phyloP scores from a whole-genome alignment of 2,329 filamentous ascomycete genomes.

The Xylariomycetidae sp. region DNA sequence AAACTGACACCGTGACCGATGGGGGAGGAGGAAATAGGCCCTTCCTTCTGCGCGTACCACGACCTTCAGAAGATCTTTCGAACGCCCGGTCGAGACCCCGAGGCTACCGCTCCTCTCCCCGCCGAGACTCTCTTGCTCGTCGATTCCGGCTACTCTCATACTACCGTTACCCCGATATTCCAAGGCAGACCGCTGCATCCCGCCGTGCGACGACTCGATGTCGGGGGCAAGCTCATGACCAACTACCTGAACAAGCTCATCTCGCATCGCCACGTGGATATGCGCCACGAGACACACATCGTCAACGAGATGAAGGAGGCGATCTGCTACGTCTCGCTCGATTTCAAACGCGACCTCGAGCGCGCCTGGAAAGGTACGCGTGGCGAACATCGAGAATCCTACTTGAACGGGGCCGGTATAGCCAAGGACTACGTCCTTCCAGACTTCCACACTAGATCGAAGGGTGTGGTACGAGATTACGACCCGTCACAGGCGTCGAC shows the following conservation, averaged over 20 bases:
- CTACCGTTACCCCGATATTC: constrained; percentile 82
- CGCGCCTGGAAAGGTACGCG: constrained; percentile 75
- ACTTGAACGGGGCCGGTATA: constrained; percentile 52
- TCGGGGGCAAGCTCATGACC: constrained; percentile 89
- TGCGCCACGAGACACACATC: constrained; percentile 88
- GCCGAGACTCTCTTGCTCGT: constrained; percentile 82
- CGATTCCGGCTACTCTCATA: constrained; percentile 90
- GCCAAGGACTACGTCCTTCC: constrained; percentile 91
- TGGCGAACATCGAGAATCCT: constrained; percentile 49
- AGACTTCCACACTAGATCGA: constrained; percentile 58
- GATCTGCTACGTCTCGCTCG: constrained; percentile 73
- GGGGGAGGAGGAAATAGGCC: too few species aligned
- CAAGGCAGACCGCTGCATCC: constrained; percentile 75
- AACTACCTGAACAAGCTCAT: constrained; percentile 89
- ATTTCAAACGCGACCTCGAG: constrained; percentile 77
- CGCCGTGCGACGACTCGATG: constrained; percentile 77
- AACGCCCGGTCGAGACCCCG: constrained; percentile 47
- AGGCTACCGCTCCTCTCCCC: constrained; percentile 44
- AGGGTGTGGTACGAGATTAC: constrained; percentile 72
- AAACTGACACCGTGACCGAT: too few species aligned
- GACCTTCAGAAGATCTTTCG: constrained; percentile 67
- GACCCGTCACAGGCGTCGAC: constrained; percentile 61
- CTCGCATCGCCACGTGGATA: constrained; percentile 88
- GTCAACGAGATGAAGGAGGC: constrained; percentile 96
- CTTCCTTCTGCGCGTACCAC: constrained; percentile 77